Conservation (phyloP, 345 rosid genomes). For the Hypericum perforatum region DNA sequence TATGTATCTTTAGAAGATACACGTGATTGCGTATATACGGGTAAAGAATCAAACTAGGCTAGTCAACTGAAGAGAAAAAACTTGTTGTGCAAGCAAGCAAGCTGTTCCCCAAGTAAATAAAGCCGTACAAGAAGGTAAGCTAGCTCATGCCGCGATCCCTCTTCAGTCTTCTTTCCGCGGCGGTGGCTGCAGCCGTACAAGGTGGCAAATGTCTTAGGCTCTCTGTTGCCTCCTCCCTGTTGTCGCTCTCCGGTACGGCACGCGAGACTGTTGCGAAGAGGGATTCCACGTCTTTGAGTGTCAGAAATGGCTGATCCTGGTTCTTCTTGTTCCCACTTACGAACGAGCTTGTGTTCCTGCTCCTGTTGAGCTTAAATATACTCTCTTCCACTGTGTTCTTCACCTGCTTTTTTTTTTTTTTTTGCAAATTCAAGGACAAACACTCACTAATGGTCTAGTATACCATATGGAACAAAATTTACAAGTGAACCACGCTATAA, state of each 20-base stretch:
- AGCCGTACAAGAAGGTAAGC: no score
- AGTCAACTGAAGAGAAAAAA: no score
- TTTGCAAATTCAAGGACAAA: no score
- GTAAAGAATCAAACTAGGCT: no score
- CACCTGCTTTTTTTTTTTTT: no score
- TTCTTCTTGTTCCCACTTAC: conserved; percentile 79
- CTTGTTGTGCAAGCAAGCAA: no score
- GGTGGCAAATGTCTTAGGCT: conserved; percentile 66
- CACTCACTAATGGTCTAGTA: no score
- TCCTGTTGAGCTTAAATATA: conserved; percentile 77
- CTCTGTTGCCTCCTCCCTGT: conserved; percentile 21
- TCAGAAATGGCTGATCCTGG: conserved; percentile 73
- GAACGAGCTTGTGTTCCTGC: conserved; percentile 47
- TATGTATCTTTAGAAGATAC: no score
- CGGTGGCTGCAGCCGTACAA: conserved; percentile 69
- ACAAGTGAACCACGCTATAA: not conserved
- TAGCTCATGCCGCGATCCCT: conserved; percentile 13
- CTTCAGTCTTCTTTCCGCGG: conserved; percentile 78
- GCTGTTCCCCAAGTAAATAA: no score
- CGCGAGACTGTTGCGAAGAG: conserved; percentile 40
- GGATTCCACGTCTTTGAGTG: conserved; percentile 70
- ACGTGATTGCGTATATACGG: no score
- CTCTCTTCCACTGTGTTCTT: conserved; percentile 85
- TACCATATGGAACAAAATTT: no score
- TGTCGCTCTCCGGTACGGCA: conserved; percentile 19